Evolutionary conservation across 2,329 filamentous ascomycete genomes (phyloP), one percentile per base, ranked within the genome.

Genomic region (Venturia effusa): DNA sequence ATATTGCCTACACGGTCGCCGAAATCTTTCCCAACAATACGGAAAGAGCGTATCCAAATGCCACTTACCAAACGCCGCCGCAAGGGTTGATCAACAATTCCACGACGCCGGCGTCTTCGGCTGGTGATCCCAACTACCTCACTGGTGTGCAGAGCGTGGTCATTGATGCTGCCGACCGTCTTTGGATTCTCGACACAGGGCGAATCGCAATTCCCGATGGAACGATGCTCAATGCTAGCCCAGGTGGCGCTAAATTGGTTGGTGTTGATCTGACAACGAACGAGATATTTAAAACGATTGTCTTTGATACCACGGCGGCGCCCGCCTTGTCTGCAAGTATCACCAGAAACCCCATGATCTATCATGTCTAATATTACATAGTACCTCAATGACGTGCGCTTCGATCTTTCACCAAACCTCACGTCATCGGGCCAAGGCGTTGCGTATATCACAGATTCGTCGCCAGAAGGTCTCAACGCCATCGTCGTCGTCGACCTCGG

Each of bases 171-270:
- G 69, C 71, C 2, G 79, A 83, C 68, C 75, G 79, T 7, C 74
- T 82, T 24, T 83, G 80, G 80, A 78, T 83, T 61, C 75, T 83
- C 8, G 81, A 83, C 66, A 83, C 80, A 3, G 81, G 80, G 10
- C 75, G 80, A 27, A 76, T 75, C 1, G 69, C 74, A n/a, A 74
- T 74, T 4, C 67, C 69, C 0, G 74, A 80, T 55, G 78, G 78
- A 4, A 77, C 75, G 0, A 75, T 81, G 13, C 73, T 82, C 11
- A 68, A 70, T 0, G 75, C 80, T 0, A 71, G 74, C 0, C 74
- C 75, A 34, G 81, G 81, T 41, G 81, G 81, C 0, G 78, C 80
- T 0, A 83, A 83, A 66, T 72, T 83, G 11, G 67, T 83, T 11
- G 77, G 78, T 8, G 75, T 83, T 13, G 69, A 81, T 66, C 72